Percentiles rank a stretch among this genome's conserved stretches.
phyloP scores from a whole-genome alignment of 805 yeast genomes.

The Kluyveromyces aestuarii region DNA sequence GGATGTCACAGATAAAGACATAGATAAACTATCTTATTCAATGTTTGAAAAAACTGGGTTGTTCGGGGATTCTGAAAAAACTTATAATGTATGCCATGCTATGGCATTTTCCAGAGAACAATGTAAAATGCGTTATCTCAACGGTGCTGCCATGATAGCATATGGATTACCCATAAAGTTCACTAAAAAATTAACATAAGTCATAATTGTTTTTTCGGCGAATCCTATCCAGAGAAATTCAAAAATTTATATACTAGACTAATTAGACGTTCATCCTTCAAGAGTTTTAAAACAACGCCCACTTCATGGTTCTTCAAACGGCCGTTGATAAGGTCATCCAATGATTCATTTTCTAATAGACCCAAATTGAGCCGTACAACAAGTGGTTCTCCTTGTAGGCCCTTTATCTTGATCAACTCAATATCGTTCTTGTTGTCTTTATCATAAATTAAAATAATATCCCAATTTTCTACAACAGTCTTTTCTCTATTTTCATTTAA shows the following conservation, averaged over 20 bases:
- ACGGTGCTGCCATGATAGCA: constrained; percentile 88
- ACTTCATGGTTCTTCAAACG: constrained; percentile 2
- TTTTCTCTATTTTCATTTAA: neutral
- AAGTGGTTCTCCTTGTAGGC: neutral
- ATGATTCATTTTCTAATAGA: neutral
- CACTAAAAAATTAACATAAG: constrained; percentile 22
- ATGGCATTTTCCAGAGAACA: constrained; percentile 51
- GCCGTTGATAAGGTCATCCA: constrained; percentile 1
- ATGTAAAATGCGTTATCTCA: constrained; percentile 65
- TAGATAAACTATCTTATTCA: constrained; percentile 63
- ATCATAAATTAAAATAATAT: constrained; percentile 5
- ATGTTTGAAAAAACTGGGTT: constrained; percentile 64
- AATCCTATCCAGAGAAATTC: constrained; percentile 3
- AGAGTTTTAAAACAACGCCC: constrained; percentile 7
- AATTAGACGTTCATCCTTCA: constrained; percentile 6
- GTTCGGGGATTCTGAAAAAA: constrained; percentile 8
- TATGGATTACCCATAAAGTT: constrained; percentile 66
- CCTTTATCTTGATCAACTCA: constrained; percentile 1
- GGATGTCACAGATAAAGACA: constrained; percentile 97
- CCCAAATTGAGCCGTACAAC: constrained; percentile 6
- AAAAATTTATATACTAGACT: constrained; percentile 8
- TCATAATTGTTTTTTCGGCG: neutral
- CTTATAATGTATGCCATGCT: constrained; percentile 41
- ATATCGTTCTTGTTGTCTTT: neutral
- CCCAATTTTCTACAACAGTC: constrained; percentile 4